A percentile compares a stretch with the other conserved stretches of the same genome.
These are phyloP conservation scores for Mucor saturninus DNA, from an alignment of 371 early-diverging fungal genomes.

Conservation along the genomic window DNA sequence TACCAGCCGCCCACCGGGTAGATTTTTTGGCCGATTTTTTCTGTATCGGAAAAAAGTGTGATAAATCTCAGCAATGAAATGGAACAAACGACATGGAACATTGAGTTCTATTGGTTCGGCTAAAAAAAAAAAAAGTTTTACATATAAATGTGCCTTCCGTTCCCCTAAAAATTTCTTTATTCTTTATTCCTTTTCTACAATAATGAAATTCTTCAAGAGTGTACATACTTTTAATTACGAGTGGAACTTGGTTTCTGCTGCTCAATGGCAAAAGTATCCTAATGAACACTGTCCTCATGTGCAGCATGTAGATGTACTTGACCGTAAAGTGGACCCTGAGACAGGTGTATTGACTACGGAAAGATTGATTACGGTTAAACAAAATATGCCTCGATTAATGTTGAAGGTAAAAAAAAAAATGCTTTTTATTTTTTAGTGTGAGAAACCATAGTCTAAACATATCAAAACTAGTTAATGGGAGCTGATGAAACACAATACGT, in stretches of 20 bases:
- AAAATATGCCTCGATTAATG: slow-evolving; percentile 82
- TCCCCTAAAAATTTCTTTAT: neutral
- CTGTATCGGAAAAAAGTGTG: no score
- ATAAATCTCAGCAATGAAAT: no score
- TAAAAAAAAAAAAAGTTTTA: no score
- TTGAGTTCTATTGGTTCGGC: no score
- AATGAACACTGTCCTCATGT: slow-evolving; percentile 93
- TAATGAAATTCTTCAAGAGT: slow-evolving; percentile 81
- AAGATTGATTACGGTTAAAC: slow-evolving; percentile 87
- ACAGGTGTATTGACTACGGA: slow-evolving; percentile 89
- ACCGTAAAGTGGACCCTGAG: slow-evolving; percentile 78
- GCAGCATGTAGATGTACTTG: slow-evolving; percentile 86
- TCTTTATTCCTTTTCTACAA: neutral
- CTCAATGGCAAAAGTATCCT: slow-evolving; percentile 97
- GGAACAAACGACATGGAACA: no score
- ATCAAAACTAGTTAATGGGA: slow-evolving; percentile 59
- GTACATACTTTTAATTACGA: slow-evolving; percentile 73
- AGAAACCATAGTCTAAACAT: no score
- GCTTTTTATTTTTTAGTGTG: slow-evolving; percentile 3
- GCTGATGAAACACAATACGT: slow-evolving; percentile 76
- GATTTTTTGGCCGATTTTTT: no score
- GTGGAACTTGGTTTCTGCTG: slow-evolving; percentile 89
- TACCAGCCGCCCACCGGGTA: no score
- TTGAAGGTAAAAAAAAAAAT: slow-evolving; percentile 51
- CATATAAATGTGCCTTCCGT: slow-evolving; percentile 4